Conservation (phyloP, 2,329 filamentous ascomycete species). For the Epichloe brachyelytri region DNA sequence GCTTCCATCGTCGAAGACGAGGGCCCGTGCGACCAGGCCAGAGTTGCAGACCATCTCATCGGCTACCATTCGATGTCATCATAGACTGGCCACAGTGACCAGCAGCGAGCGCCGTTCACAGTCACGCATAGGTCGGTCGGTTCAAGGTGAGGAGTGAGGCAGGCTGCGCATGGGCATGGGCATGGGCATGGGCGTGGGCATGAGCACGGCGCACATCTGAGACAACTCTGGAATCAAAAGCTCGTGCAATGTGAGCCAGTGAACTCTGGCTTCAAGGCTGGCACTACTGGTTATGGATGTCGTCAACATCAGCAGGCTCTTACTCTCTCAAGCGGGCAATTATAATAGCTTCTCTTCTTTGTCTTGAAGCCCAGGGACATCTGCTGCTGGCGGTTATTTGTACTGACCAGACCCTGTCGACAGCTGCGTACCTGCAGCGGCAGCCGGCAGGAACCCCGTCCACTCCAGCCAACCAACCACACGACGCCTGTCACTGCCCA, state of each 20-base stretch:
- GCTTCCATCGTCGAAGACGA: no score
- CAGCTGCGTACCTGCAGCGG: slow-evolving; percentile 1
- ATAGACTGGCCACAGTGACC: no score
- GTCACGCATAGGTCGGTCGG: no score
- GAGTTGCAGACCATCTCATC: no score
- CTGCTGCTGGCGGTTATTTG: not conserved
- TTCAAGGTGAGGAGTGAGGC: no score
- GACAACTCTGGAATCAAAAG: not conserved
- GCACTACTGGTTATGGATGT: not conserved
- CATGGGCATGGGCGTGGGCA: no score
- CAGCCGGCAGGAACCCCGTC: not conserved
- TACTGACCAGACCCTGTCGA: not conserved
- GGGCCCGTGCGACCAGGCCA: no score
- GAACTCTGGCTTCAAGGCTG: not conserved
- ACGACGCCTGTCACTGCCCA: not conserved
- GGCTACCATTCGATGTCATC: no score
- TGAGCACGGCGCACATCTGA: no score
- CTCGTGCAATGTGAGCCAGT: not conserved
- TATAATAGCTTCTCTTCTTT: not conserved
- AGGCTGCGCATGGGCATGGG: no score
- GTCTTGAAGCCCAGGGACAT: not conserved
- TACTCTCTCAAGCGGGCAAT: not conserved
- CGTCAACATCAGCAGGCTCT: not conserved
- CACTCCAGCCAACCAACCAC: not conserved
- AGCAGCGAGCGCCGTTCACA: no score